Conservation (phyloP, 2,329 filamentous ascomycete genomes). For the Pseudogymnoascus sp. region DNA sequence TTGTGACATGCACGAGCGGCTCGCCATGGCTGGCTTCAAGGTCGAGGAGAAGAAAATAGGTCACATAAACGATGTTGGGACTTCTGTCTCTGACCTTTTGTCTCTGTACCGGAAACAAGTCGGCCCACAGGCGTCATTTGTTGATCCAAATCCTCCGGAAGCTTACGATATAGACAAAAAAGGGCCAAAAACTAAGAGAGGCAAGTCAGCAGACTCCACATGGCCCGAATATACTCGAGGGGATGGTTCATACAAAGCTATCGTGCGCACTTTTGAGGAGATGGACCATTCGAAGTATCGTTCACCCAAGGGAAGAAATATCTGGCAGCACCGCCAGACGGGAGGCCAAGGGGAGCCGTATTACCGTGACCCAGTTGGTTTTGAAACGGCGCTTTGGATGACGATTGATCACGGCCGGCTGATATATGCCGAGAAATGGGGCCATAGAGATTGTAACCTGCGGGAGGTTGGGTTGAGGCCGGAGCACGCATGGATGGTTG, state of each 20-base stretch:
- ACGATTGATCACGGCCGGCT: constrained; percentile 39
- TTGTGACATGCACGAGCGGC: constrained; percentile 46
- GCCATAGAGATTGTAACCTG: constrained; percentile 38
- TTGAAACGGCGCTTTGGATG: constrained; percentile 38
- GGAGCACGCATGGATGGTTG: constrained; percentile 42
- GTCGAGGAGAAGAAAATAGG: constrained; percentile 34
- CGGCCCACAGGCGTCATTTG: constrained; percentile 26
- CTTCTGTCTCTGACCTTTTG: constrained; percentile 38
- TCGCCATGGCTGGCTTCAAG: constrained; percentile 40
- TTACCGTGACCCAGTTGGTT: constrained; percentile 41
- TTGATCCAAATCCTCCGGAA: constrained; percentile 32
- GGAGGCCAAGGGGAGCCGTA: constrained; percentile 48
- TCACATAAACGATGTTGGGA: constrained; percentile 40
- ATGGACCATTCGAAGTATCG: neutral
- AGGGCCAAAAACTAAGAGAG: neutral
- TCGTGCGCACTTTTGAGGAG: constrained; percentile 2
- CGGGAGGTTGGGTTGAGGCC: constrained; percentile 30
- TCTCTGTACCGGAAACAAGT: constrained; percentile 38
- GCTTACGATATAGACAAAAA: constrained; percentile 12
- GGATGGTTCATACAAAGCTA: neutral
- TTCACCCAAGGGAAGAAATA: constrained; percentile 36
- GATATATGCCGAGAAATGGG: constrained; percentile 39
- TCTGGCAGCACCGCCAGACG: constrained; percentile 45
- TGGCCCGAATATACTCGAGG: neutral
- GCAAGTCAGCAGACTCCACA: neutral